Evolutionary conservation across 2,329 filamentous ascomycete genomes (phyloP), one percentile per base, ranked within the genome.

Genomic region (Nemania bipapillata): DNA sequence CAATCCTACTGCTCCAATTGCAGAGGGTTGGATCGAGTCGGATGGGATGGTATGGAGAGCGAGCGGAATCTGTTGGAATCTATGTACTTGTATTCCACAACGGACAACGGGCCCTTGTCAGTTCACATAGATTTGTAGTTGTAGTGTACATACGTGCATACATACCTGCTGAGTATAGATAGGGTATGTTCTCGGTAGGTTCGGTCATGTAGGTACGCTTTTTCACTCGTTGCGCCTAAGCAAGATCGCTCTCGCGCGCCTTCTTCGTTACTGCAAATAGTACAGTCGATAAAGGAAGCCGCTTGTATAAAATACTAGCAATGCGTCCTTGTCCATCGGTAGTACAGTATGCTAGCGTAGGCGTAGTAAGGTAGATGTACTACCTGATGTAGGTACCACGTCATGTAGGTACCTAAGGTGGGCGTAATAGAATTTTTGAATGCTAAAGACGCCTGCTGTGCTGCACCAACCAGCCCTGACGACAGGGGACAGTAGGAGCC

Each of bases 1-100:
- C 60, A 65, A 71, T 69, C 66, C 66, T 67, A 40, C 59, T 12
- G 32, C 56, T 70, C 35, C 55, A 42, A 40, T n/a, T 17, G 28
- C 32, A 22, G 57, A 50, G 40, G 50, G 52, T 54, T 52, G 66
- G 62, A 65, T 64, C 66, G 55, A 61, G 37, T 68, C 35, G 61
- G 50, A 45, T 28, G 61, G 61, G 50, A 45, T 28, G 61, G 57
- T 49, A 56, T 58, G 63, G 58, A 50, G 30, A 62, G 67, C 60
- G 42, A 67, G 63, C 40, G 58, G 67, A 49, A 66, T 66, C 40
- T 30, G 45, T 54, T 54, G 28, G 32, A 26, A 56, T 40, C 20
- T 17, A 50, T 69, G 42, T 52, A 40, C 57, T 22, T 15, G 4
- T 32, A n/a, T n/a, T n/a, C n/a, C n/a, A n/a, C n/a, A n/a, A n/a